phyloP scores from a whole-genome alignment of 2,329 filamentous ascomycete genomes.

The Pestalotiopsis sp. region DNA sequence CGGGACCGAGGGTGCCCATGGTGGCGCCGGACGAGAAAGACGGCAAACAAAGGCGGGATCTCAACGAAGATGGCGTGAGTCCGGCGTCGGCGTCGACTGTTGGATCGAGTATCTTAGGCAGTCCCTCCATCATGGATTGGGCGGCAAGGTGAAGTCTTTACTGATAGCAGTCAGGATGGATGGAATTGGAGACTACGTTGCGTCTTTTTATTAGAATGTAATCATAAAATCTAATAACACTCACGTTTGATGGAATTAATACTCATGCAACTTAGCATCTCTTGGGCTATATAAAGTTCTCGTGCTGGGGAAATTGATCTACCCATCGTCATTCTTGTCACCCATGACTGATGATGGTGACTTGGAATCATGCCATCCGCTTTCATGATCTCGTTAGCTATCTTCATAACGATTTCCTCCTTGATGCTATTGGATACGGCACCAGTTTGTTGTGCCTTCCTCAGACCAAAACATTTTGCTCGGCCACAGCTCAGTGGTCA shows the following conservation, averaged over 20 bases:
- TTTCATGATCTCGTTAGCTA: no score
- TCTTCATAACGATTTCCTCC: no score
- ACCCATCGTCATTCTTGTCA: no score
- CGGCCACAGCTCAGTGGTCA: no score
- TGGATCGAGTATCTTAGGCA: background rate
- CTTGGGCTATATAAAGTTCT: background rate
- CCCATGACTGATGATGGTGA: no score
- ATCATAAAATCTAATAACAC: no score
- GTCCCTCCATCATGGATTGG: conserved; percentile 7
- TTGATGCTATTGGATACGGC: no score
- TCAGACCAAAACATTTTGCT: no score
- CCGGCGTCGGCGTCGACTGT: conserved; percentile 2
- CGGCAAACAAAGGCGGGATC: background rate
- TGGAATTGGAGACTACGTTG: background rate
- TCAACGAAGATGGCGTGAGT: conserved; percentile 3
- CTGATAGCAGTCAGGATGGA: no score
- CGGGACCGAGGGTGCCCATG: background rate
- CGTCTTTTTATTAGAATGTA: background rate
- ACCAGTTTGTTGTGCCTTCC: no score
- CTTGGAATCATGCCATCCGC: no score
- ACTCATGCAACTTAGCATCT: background rate
- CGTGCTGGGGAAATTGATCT: background rate
- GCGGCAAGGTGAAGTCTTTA: background rate
- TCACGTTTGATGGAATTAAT: background rate
- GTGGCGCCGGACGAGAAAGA: background rate